A percentile compares a stretch with the other conserved stretches of the same genome.
Conservation (phyloP, 352 stramenopile genomes). For the Phytopythium oedochilum region DNA sequence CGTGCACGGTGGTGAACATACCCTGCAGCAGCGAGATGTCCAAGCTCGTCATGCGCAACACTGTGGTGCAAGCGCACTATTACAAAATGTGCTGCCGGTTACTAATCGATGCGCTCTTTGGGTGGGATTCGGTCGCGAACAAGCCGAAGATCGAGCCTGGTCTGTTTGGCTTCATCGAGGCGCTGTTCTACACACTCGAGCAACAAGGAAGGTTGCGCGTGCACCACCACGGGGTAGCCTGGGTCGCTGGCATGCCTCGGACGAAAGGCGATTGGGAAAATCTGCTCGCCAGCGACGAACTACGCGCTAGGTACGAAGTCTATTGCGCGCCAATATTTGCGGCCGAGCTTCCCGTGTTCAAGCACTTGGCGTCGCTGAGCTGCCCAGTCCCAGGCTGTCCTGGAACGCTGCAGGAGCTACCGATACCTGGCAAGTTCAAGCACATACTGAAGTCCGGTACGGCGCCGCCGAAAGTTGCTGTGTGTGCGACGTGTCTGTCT, state of each 20-base stretch:
- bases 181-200: constrained; percentile 16
- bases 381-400: too few species aligned
- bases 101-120: constrained; percentile 4
- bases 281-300: not conserved
- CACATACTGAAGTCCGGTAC: not conserved
- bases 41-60: not conserved
- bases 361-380: too few species aligned
- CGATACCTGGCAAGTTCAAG: constrained; percentile 10
- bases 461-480: constrained; percentile 1
- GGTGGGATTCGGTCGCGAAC: constrained; percentile 8
- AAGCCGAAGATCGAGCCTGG: constrained; percentile 13
- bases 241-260: constrained; percentile 17
- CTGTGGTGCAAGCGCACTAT: constrained; percentile 8
- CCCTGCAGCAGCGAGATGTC: not conserved
- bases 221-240: constrained; percentile 19
- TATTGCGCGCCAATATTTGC: constrained; percentile 20
- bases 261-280: constrained; percentile 18
- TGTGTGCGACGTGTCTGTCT: constrained; percentile 1
- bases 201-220: constrained; percentile 17
- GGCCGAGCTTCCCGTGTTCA: constrained; percentile 9
- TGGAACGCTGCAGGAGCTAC: not conserved
- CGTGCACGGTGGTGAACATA: constrained; percentile 2
- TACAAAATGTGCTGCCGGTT: constrained; percentile 5
- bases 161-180: constrained; percentile 14
- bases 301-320: constrained; percentile 8